Conservation (phyloP, 768 basidiomycete species). For the Termitomyces sp. region DNA sequence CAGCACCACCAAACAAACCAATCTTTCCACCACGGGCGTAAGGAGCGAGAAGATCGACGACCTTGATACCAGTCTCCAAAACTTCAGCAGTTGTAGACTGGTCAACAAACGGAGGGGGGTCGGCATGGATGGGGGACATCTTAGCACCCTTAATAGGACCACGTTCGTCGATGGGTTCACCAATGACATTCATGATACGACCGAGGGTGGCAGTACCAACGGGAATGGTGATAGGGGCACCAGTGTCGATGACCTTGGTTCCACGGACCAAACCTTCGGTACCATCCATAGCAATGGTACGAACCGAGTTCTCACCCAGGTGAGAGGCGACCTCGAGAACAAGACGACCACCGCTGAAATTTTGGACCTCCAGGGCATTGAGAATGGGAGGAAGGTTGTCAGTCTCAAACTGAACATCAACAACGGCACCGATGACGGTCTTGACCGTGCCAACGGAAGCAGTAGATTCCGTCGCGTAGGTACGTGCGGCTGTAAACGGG, state of each 20-base stretch:
- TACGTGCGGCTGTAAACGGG: constrained; percentile 50
- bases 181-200: constrained; percentile 99
- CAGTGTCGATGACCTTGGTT: constrained; percentile 95
- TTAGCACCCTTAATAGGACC: constrained; percentile 97
- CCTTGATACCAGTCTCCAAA: constrained; percentile 99
- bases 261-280: constrained; percentile 99
- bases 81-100: constrained; percentile 99
- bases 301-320: constrained; percentile 97
- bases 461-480: constrained; percentile 90
- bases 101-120: constrained; percentile 95
- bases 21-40: constrained; percentile 99
- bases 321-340: constrained; percentile 99
- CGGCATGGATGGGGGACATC: constrained; percentile 90
- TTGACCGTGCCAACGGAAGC: constrained; percentile 75
- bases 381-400: constrained; percentile 96
- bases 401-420: constrained; percentile 97
- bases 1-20: constrained; percentile 99
- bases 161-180: constrained; percentile 99
- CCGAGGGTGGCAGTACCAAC: constrained; percentile 94
- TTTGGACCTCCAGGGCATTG: constrained; percentile 97
- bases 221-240: constrained; percentile 93
- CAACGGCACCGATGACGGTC: constrained; percentile 99
- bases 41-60: constrained; percentile 98
- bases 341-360: constrained; percentile 91
- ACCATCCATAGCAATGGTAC: constrained; percentile 99